Percentiles rank a stretch among this genome's conserved stretches.
phyloP scores from a whole-genome alignment of 371 early-diverging fungal species.

The Mucor ambiguus region DNA sequence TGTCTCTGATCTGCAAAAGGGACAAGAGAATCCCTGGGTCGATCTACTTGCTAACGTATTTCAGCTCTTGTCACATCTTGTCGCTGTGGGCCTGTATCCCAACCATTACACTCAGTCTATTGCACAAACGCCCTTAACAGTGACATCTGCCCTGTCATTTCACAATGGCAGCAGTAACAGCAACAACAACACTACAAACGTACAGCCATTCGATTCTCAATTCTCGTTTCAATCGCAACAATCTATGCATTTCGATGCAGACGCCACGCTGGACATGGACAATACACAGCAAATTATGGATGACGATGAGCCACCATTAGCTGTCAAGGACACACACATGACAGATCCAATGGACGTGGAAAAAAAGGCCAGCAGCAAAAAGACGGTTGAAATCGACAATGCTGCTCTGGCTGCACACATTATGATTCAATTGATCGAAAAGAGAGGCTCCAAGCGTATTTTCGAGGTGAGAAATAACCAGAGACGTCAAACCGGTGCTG shows the following conservation, averaged over 20 bases:
- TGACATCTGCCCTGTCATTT: slow-evolving; percentile 18
- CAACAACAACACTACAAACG: not conserved
- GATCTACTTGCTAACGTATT: slow-evolving; percentile 25
- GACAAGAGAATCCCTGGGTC: slow-evolving; percentile 23
- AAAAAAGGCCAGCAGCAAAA: slow-evolving; percentile 6
- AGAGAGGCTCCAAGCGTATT: slow-evolving; percentile 38
- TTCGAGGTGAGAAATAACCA: slow-evolving; percentile 40
- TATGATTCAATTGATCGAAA: slow-evolving; percentile 44
- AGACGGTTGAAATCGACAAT: slow-evolving; percentile 21
- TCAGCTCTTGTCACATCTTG: slow-evolving; percentile 31
- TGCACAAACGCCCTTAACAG: not conserved
- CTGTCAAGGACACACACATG: not conserved
- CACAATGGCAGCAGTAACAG: too few relatives aligned
- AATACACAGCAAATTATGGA: slow-evolving; percentile 31
- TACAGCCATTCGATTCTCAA: slow-evolving; percentile 26
- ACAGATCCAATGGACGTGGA: not conserved
- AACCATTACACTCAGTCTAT: slow-evolving; percentile 10
- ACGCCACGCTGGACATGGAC: slow-evolving; percentile 45
- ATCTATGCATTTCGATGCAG: slow-evolving; percentile 33
- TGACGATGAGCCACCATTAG: slow-evolving; percentile 9
- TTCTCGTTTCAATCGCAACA: slow-evolving; percentile 31
- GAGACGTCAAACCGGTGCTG: slow-evolving; percentile 13
- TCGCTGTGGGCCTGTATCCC: slow-evolving; percentile 38
- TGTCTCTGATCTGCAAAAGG: slow-evolving; percentile 24
- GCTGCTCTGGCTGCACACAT: slow-evolving; percentile 38